phyloP scores from a whole-genome alignment of 352 stramenopile species.

The Blastocystis sp. region DNA sequence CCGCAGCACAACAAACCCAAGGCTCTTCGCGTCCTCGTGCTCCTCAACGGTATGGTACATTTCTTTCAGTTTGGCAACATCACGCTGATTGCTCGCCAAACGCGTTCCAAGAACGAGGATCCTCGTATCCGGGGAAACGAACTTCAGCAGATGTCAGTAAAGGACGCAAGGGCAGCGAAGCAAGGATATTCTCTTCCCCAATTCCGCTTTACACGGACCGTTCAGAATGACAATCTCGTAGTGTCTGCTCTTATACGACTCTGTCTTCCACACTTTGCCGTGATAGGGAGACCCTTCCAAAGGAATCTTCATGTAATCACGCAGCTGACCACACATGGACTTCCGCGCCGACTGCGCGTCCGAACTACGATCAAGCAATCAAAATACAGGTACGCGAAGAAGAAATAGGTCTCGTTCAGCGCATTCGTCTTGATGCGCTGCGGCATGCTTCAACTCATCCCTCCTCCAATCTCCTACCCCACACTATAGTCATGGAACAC shows the following conservation, averaged over 20 bases:
- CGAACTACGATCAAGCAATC: neutral
- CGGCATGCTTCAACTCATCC: constrained; percentile 26
- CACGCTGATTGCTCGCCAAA: neutral
- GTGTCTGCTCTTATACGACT: neutral
- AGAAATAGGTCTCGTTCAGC: constrained; percentile 67
- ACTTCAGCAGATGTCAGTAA: constrained; percentile 29
- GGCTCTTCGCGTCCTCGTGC: neutral
- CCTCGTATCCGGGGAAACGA: neutral
- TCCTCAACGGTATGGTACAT: constrained; percentile 32
- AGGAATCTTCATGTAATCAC: constrained; percentile 48
- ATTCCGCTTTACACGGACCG: constrained; percentile 5
- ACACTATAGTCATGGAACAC: constrained; percentile 67
- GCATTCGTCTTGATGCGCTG: constrained; percentile 56
- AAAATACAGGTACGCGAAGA: constrained; percentile 6
- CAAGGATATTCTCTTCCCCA: constrained; percentile 28
- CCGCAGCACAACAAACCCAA: constrained; percentile 50
- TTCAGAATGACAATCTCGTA: constrained; percentile 58
- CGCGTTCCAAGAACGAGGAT: constrained; percentile 44
- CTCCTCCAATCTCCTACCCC: neutral
- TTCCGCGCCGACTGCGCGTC: constrained; percentile 19
- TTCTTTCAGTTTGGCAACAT: neutral
- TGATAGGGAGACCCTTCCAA: constrained; percentile 17
- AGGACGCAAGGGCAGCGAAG: neutral
- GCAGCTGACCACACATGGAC: constrained; percentile 39
- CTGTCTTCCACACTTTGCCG: constrained; percentile 15